Evolutionary conservation across 108 stramenopile species (phyloP).

Genomic region (Stephanodiscus minutulus): DNA sequence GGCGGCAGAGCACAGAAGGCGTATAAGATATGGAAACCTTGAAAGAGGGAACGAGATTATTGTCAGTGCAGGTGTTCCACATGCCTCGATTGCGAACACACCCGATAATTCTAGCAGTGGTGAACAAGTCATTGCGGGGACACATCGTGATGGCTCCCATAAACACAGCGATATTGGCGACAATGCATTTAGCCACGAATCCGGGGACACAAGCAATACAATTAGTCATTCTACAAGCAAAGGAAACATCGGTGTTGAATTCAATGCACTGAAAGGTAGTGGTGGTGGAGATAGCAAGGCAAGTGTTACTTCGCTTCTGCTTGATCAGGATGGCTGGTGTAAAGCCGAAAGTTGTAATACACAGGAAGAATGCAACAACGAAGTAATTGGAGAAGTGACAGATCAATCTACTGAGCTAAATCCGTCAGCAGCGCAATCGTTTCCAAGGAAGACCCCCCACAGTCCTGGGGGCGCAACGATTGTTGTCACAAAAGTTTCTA

Average conservation of each 20-base stretch:
- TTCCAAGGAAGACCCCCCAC: neutral
- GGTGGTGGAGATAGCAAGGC: slow-evolving; percentile 28
- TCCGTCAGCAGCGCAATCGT: neutral
- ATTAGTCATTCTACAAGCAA: neutral
- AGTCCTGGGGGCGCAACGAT: slow-evolving; percentile 12
- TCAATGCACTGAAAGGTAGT: slow-evolving; percentile 2
- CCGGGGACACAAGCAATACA: neutral
- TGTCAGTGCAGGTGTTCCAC: neutral
- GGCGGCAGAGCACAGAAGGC: slow-evolving; percentile 60
- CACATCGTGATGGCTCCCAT: neutral
- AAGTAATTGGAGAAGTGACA: neutral
- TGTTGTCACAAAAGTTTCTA: slow-evolving; percentile 34
- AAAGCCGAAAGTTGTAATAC: slow-evolving; percentile 21
- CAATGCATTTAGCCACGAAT: slow-evolving; percentile 5
- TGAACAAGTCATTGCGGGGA: neutral
- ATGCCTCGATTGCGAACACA: slow-evolving; percentile 4
- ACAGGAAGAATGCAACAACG: slow-evolving; percentile 8
- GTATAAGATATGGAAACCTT: slow-evolving; percentile 13
- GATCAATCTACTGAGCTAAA: neutral
- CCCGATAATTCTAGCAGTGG: neutral
- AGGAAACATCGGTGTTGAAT: slow-evolving; percentile 5
- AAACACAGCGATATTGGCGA: slow-evolving; percentile 6
- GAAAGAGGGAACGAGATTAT: neutral
- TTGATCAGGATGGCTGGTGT: slow-evolving; percentile 37
- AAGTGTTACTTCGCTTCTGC: slow-evolving; percentile 15